phyloP scores from a whole-genome alignment of 148 eudicot genomes.

The Chenopodium quinoa region DNA sequence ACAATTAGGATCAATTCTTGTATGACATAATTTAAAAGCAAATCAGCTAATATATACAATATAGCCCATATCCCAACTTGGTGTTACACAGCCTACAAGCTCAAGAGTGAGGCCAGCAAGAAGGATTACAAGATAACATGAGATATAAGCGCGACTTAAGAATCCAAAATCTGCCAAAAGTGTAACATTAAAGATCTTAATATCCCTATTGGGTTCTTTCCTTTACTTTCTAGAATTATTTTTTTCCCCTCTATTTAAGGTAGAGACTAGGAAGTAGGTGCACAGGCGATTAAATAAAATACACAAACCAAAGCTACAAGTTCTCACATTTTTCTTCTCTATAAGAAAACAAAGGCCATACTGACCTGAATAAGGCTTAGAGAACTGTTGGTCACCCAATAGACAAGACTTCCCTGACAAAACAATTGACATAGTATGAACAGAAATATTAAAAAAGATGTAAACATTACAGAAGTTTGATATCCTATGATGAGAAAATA shows the following conservation, averaged over 20 bases:
- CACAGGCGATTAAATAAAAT: not conserved
- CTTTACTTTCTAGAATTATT: not conserved
- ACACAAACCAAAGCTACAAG: not conserved
- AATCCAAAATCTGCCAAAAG: not conserved
- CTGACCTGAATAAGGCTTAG: conserved; percentile 64
- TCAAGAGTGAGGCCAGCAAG: not conserved
- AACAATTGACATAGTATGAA: conserved; percentile 13
- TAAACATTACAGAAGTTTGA: not conserved
- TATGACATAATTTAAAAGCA: not conserved
- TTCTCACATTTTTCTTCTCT: not conserved
- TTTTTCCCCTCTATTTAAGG: too few relatives aligned
- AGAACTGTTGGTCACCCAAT: conserved; percentile 70
- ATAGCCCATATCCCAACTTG: not conserved
- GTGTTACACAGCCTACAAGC: not conserved
- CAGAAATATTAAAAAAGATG: not conserved
- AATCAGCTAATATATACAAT: not conserved
- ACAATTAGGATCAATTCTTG: not conserved
- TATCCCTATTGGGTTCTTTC: not conserved
- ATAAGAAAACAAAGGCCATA: conserved; percentile 11
- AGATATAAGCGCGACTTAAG: not conserved
- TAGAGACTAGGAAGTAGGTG: too few relatives aligned
- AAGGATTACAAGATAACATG: not conserved
- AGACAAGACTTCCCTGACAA: conserved; percentile 75
- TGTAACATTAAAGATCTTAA: not conserved
- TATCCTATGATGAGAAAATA: not conserved